phyloP scores from a whole-genome alignment of 495 filamentous ascomycete genomes.

The Amorphotheca resinae region DNA sequence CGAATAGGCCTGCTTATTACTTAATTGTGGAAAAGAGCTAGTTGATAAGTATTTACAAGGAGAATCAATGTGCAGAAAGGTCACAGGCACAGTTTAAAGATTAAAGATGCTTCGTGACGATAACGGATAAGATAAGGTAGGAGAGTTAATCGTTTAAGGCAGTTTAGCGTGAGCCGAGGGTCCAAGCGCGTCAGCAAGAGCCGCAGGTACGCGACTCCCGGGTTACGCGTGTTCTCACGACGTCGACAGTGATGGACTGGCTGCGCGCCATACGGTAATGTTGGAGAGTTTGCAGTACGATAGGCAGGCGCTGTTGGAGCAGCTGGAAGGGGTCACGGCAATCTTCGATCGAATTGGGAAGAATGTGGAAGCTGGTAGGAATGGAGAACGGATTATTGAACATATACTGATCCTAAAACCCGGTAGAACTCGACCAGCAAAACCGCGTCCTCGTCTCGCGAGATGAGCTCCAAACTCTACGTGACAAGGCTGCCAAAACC shows the following conservation, averaged over 20 bases:
- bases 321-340: constrained; percentile 11
- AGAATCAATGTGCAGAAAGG: no score
- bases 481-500: constrained; percentile 3
- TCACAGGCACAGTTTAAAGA: no score
- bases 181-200: no score
- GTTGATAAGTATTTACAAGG: no score
- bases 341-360: constrained; percentile 11
- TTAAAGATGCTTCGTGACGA: no score
- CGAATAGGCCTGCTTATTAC: no score
- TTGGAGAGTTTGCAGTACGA: constrained; percentile 19
- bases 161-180: no score
- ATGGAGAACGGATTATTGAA: neutral
- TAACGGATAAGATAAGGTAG: no score
- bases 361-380: constrained; percentile 10
- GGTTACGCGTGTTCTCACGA: no score
- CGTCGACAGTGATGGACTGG: neutral
- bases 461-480: constrained; percentile 12
- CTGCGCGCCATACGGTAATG: neutral
- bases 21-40: no score
- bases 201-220: no score
- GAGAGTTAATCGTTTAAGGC: no score
- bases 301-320: constrained; percentile 8
- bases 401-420: neutral
- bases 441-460: constrained; percentile 1
- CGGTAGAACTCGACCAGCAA: constrained; percentile 12